phyloP scores from a whole-genome alignment of 2,329 filamentous ascomycete species.

The Cryphonectria radicalis region DNA sequence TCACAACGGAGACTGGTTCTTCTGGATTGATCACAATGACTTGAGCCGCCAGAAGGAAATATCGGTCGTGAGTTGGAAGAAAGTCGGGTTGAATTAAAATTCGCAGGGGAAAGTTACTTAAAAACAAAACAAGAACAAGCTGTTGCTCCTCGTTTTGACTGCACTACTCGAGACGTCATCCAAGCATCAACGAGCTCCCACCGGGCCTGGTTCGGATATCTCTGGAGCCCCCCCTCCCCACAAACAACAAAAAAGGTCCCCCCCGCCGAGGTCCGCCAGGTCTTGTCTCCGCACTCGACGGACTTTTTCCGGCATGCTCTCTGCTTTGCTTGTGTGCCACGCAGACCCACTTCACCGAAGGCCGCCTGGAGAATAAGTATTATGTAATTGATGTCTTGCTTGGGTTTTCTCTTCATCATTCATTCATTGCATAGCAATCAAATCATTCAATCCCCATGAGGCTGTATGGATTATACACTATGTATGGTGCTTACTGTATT shows the following conservation, averaged over 20 bases:
- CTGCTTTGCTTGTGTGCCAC: not conserved
- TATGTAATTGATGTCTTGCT: not conserved
- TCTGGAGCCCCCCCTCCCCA: not conserved
- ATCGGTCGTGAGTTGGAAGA: not conserved
- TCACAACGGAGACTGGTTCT: not conserved
- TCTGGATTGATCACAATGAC: not conserved
- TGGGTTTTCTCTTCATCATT: not conserved
- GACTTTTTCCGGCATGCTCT: not conserved
- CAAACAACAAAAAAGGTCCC: not conserved
- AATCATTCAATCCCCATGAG: not conserved
- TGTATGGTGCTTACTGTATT: not conserved
- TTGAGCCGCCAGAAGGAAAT: not conserved
- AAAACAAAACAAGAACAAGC: too few relatives aligned
- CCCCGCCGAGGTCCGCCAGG: not conserved
- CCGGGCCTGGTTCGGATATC: slow-evolving; percentile 24
- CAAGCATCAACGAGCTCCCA: not conserved
- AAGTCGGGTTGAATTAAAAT: not conserved
- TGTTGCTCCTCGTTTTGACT: not conserved
- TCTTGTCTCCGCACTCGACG: not conserved
- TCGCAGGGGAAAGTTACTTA: not conserved
- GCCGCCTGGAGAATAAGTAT: not conserved
- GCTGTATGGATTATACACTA: not conserved
- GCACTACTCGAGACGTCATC: slow-evolving; percentile 3
- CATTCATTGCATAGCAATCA: not conserved
- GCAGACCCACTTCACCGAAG: slow-evolving; percentile 12